Conservation (phyloP, 805 yeast genomes). For the Komagataella mondaviorum region DNA sequence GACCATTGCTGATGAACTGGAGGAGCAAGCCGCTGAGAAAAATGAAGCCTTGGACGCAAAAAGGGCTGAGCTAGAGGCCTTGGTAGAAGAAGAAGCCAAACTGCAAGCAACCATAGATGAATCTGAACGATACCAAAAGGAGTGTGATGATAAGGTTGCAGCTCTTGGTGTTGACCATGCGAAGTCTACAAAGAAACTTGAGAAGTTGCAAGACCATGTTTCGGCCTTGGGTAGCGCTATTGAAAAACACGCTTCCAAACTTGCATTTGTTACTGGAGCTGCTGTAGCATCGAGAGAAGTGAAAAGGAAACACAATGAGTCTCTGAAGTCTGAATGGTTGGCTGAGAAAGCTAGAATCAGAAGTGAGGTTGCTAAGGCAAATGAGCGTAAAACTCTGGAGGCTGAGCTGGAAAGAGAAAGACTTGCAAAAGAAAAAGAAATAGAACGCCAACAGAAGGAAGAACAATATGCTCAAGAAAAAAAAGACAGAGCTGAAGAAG, state of each 20-base stretch:
- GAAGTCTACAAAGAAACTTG: constrained; percentile 23
- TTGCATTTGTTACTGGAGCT: constrained; percentile 19
- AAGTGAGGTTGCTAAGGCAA: constrained; percentile 28
- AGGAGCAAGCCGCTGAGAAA: constrained; percentile 22
- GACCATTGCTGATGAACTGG: constrained; percentile 22
- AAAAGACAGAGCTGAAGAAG: constrained; percentile 10
- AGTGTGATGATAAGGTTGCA: constrained; percentile 22
- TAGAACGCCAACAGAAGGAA: constrained; percentile 7
- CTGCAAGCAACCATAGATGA: neutral
- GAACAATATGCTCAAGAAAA: constrained; percentile 7
- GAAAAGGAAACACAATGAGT: constrained; percentile 27
- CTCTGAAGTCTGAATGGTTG: constrained; percentile 28
- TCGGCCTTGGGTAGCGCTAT: constrained; percentile 26
- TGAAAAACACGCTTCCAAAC: constrained; percentile 29
- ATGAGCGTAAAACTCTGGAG: constrained; percentile 26
- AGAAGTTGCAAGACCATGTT: constrained; percentile 26
- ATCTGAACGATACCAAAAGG: constrained; percentile 14
- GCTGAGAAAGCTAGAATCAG: constrained; percentile 29
- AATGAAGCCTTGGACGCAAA: constrained; percentile 20
- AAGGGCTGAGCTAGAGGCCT: constrained; percentile 19
- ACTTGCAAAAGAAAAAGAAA: constrained; percentile 23
- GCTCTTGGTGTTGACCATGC: constrained; percentile 21
- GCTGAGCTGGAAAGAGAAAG: constrained; percentile 24
- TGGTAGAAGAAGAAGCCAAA: constrained; percentile 17
- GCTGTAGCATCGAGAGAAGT: constrained; percentile 23